Evolutionary conservation across 148 eudicot species (phyloP), one percentile per base, ranked within the genome.

Genomic region (Rhododendron simsii): DNA sequence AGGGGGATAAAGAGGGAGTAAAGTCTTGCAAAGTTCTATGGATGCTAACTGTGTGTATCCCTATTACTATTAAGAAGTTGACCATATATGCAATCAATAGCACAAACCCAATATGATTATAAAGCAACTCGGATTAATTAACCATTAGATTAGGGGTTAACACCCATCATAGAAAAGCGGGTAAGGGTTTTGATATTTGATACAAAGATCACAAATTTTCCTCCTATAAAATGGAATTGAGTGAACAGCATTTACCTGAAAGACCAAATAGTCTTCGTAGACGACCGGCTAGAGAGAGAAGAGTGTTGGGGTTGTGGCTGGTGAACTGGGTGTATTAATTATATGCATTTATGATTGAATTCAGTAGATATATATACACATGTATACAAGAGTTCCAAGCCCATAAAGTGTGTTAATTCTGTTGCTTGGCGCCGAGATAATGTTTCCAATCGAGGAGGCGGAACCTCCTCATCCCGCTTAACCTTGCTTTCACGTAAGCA

Each of bases 401-500:
- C 18, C 45, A 14, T 74, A 21, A 18, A 44, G 81, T 16, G 48
- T 15, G n/a, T 5, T 39, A 20, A 78, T 35, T 48, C 30, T 16
- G 55, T 78, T 78, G 81, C 55, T 45, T 45, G 26, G 30, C 81
- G 28, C 9, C 53, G 33, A 23, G 53, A 44, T 16, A 6, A 78
- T 12, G 5, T 21, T 23, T 3, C 21, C 16, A n/a, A 48, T 11
- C 15, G 37, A 15, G 80, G 23, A 39, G 45, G 26, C 44, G 80
- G 4, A 41, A 41, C 41, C 80, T 20, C 44, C 80, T 20, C 23
- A 14, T 15, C 47, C 80, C 13, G n/a, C n/a, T 14, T 73, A 35
- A 18, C 82, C 28, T 80, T 80, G 63, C 82, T 51, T 80, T 28
- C 82, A 80, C 82, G 82, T 16, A 14, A 80, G 82, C 63, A 5